phyloP scores from a whole-genome alignment of 352 stramenopile genomes.

The Phytophthora europaea region DNA sequence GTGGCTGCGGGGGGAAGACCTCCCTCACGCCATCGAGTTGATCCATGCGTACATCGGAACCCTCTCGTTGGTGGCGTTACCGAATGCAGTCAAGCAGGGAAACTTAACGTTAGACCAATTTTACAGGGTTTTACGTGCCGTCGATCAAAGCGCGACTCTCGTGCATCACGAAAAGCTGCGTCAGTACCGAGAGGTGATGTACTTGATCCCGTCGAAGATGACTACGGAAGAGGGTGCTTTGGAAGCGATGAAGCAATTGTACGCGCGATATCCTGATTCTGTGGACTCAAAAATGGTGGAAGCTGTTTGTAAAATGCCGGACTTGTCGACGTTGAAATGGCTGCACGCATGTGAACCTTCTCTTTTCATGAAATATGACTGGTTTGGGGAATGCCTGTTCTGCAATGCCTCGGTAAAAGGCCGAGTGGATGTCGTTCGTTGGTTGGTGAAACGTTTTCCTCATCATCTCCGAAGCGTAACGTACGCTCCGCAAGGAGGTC shows the following conservation, averaged over 20 bases:
- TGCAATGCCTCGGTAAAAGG: not conserved
- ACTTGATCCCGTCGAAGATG: slow-evolving; percentile 7
- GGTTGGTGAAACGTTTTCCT: slow-evolving; percentile 17
- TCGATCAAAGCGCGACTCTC: slow-evolving; percentile 10
- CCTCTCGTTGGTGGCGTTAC: not conserved
- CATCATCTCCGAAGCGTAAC: not conserved
- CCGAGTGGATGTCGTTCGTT: slow-evolving; percentile 9
- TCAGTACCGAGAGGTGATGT: slow-evolving; percentile 21
- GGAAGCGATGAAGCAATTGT: slow-evolving; percentile 13
- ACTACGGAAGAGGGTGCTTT: not conserved
- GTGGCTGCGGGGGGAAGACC: not conserved
- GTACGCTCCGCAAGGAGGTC: not conserved
- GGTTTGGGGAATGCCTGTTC: not conserved
- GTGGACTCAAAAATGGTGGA: not conserved
- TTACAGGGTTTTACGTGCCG: slow-evolving; percentile 1
- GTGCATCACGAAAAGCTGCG: slow-evolving; percentile 23
- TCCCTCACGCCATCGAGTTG: slow-evolving; percentile 10
- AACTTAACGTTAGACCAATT: slow-evolving; percentile 6
- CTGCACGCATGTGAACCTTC: not conserved
- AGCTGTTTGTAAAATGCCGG: not conserved
- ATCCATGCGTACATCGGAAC: slow-evolving; percentile 4
- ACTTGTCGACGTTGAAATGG: slow-evolving; percentile 18
- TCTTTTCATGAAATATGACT: slow-evolving; percentile 4
- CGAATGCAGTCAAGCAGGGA: slow-evolving; percentile 2
- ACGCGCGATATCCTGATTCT: not conserved